Evolutionary conservation across 768 basidiomycete genomes (phyloP).

Genomic region (Phlegmacium glaucopus): DNA sequence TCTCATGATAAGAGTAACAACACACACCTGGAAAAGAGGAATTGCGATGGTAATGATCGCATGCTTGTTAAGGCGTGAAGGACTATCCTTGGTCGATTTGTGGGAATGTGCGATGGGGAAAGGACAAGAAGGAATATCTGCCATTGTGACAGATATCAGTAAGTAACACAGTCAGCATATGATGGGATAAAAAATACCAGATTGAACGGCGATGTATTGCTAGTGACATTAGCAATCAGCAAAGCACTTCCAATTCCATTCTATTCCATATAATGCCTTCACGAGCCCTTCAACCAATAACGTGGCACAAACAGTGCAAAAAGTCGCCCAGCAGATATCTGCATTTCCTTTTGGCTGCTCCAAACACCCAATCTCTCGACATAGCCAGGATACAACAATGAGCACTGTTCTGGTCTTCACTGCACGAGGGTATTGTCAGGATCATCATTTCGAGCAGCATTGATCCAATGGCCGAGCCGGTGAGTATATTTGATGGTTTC

Average conservation of each 20-base stretch:
- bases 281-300: conserved; percentile 65
- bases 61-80: conserved; percentile 69
- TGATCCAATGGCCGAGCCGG: too few species aligned
- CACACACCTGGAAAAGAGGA: conserved; percentile 69
- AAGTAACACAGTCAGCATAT: neutral
- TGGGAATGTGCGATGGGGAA: conserved; percentile 55
- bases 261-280: conserved; percentile 67
- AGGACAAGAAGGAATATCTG: conserved; percentile 72
- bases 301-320: conserved; percentile 61
- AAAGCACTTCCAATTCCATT: conserved; percentile 46
- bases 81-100: conserved; percentile 36
- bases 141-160: conserved; percentile 4
- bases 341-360: conserved; percentile 50
- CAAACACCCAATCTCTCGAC: conserved; percentile 39
- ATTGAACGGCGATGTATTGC: conserved; percentile 65
- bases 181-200: conserved; percentile 43
- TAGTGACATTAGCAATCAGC: conserved; percentile 33
- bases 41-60: conserved; percentile 69
- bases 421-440: conserved; percentile 18
- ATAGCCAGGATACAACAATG: conserved; percentile 12
- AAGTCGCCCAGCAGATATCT: conserved; percentile 72
- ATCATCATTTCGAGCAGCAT: too few species aligned
- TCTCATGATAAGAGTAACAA: neutral
- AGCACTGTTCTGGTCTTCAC: conserved; percentile 13
- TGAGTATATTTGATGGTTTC: too few species aligned